These are phyloP conservation scores for Saccharomycopsis hybrid DNA, from an alignment of 1,139 yeast species.

Conservation along the genomic window DNA sequence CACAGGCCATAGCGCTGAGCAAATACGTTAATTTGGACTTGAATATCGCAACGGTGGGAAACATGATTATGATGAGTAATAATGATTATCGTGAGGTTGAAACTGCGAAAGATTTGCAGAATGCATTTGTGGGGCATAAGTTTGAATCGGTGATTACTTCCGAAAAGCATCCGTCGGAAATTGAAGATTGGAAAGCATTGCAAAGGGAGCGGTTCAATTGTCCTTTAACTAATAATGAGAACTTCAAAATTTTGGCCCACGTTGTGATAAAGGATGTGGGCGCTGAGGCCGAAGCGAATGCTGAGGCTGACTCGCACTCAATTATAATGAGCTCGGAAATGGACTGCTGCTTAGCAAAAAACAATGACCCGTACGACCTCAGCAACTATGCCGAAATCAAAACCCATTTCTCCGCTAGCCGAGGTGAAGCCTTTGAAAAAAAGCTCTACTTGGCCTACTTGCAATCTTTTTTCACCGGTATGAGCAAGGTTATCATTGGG, in stretches of 20 bases:
- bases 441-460: slow-evolving; percentile 5
- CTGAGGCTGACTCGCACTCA: background rate
- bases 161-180: background rate
- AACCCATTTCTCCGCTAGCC: background rate
- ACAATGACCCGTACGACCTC: background rate
- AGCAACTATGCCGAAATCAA: slow-evolving; percentile 4
- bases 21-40: background rate
- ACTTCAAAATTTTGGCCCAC: background rate
- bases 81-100: background rate
- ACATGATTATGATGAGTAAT: slow-evolving; percentile 1
- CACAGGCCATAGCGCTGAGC: background rate
- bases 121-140: slow-evolving; percentile 6
- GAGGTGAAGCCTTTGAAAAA: background rate
- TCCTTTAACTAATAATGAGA: background rate
- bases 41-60: background rate
- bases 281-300: background rate
- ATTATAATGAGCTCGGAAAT: slow-evolving; percentile 1
- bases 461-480: slow-evolving; percentile 2
- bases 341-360: background rate
- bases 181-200: background rate
- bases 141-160: slow-evolving; percentile 4
- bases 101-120: background rate
- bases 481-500: background rate
- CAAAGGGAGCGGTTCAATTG: background rate
- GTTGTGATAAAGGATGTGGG: background rate